Percentiles rank a stretch among this genome's conserved stretches.
Evolutionary conservation across 495 filamentous ascomycete genomes (phyloP).

Genomic region (Xylaria palmicola): DNA sequence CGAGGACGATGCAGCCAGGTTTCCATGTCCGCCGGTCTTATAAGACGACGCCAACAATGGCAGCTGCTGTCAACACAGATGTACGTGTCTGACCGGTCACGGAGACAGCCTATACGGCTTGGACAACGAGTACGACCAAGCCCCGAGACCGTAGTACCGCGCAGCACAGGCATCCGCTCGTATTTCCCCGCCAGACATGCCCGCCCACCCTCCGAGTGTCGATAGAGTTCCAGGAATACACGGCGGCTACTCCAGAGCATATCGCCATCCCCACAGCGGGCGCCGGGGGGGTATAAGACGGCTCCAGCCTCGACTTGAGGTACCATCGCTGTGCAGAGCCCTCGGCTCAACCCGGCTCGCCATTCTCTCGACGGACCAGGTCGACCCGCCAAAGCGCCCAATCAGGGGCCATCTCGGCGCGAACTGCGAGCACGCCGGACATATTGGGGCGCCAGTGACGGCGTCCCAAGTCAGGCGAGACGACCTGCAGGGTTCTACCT

Average conservation of each 20-base stretch:
- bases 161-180: conserved; percentile 1
- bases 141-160: conserved; percentile 1
- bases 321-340: conserved; percentile 7
- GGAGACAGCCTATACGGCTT: conserved; percentile 7
- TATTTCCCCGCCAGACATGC: not conserved
- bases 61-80: not conserved
- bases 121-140: conserved; percentile 3
- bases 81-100: conserved; percentile 16
- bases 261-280: not conserved
- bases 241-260: not conserved
- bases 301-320: not conserved
- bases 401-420: not conserved
- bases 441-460: not conserved
- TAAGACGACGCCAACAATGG: conserved; percentile 2
- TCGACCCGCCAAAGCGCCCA: not conserved
- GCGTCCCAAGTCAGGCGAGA: not conserved
- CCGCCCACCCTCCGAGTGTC: conserved; percentile 4
- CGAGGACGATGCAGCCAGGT: conserved; percentile 10
- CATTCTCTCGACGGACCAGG: not conserved
- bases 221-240: not conserved
- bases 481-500: not conserved
- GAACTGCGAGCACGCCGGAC: not conserved
- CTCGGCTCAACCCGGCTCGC: conserved; percentile 9
- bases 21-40: conserved; percentile 3
- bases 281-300: not conserved